phyloP scores from a whole-genome alignment of 768 basidiomycete genomes.

The Mrakia hoshinonis region DNA sequence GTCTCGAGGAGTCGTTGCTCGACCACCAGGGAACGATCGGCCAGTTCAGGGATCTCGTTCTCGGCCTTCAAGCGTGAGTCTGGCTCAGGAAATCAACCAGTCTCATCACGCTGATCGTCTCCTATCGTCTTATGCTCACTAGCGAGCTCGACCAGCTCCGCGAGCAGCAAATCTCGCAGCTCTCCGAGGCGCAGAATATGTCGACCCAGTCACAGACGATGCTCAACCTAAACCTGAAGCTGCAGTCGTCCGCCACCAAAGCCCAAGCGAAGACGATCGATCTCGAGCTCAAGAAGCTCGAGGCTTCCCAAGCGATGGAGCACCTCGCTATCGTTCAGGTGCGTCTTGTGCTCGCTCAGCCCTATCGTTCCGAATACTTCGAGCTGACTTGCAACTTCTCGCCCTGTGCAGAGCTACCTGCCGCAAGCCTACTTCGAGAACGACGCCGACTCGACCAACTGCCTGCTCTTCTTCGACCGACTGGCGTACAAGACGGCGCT shows the following conservation, averaged over 20 bases:
- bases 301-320: conserved; percentile 72
- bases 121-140: neutral
- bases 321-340: conserved; percentile 77
- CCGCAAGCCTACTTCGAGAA: conserved; percentile 82
- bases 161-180: conserved; percentile 72
- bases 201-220: conserved; percentile 83
- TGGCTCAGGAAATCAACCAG: conserved; percentile 24
- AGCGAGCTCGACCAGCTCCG: conserved; percentile 82
- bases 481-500: conserved; percentile 78
- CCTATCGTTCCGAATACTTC: neutral
- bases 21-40: conserved; percentile 80
- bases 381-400: neutral
- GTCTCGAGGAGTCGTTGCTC: conserved; percentile 66
- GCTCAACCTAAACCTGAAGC: conserved; percentile 87
- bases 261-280: conserved; percentile 84
- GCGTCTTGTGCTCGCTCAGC: neutral
- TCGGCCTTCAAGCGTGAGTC: conserved; percentile 65
- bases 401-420: conserved; percentile 63
- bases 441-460: conserved; percentile 78
- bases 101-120: neutral
- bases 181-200: conserved; percentile 70
- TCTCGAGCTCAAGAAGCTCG: conserved; percentile 73
- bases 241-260: conserved; percentile 84
- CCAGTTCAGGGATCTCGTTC: conserved; percentile 87
- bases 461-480: conserved; percentile 87